Evolutionary conservation across 2,329 filamentous ascomycete species (phyloP), one percentile per base, ranked within the genome.

Genomic region (Periconia digitata): DNA sequence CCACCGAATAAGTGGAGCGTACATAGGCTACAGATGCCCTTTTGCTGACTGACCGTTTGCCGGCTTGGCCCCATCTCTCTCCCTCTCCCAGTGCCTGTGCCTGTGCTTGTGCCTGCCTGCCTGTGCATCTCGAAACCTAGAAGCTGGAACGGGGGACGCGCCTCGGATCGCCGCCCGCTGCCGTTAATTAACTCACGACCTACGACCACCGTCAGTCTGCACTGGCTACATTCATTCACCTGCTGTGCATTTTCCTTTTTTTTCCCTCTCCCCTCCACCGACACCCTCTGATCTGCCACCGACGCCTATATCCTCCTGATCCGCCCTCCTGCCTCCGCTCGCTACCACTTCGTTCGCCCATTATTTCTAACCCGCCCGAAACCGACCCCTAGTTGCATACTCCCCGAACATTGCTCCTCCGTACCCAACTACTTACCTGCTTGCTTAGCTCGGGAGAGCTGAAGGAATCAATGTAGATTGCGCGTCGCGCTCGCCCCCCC

Each of bases 401-500:
- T 35, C 23, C 27, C 40, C 40, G n/a, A 27, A 27, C 38, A 24
- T 40, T 8, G 38, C 37, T 13, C 18, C 44, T 46, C 34, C 34
- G 27, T n/a, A n/a, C n/a, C n/a, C 39, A 35, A 21, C 16, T 10
- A 27, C 21, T 39, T 23, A 32, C 37, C 40, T 18, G 46, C 43
- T 43, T n/a, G n/a, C n/a, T 57, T 56, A 55, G 53, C 58, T 44
- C 48, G 44, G 34, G 40, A 46, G 50, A 62, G 58, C 65, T 64
- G 57, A 62, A 61, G 47, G 47, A 50, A 47, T 62, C 55, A 59
- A 67, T 66, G 66, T 60, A 57, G 55, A 55, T 53, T 60, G 57
- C 59, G 51, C 43, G 54, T 54, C 52, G 48, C 51, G 50, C 49
- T 42, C 47, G 59, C 60, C 56, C 46, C 54, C 64, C 60, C n/a